Conservation (phyloP, 257 asterid genomes). For the Nicotiana benthamiana region DNA sequence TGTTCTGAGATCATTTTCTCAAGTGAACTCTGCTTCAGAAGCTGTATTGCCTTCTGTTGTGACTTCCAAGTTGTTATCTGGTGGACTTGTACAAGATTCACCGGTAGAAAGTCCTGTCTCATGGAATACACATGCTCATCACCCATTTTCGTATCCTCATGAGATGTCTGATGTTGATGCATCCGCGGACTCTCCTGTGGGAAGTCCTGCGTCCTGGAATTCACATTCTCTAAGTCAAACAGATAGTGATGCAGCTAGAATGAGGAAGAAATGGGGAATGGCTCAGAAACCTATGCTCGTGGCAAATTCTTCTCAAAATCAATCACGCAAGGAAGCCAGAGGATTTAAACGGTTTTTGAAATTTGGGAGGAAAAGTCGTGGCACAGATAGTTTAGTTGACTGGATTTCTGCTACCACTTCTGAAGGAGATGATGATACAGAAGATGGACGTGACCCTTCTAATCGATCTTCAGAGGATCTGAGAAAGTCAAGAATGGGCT, state of each 20-base stretch:
- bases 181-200: constrained; percentile 55
- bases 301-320: constrained; percentile 43
- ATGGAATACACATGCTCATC: constrained; percentile 34
- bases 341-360: constrained; percentile 81
- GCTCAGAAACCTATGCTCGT: constrained; percentile 60
- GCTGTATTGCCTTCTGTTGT: constrained; percentile 40
- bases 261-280: constrained; percentile 90
- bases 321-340: constrained; percentile 63
- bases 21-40: constrained; percentile 44
- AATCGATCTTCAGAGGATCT: constrained; percentile 69
- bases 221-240: constrained; percentile 57
- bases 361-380: constrained; percentile 78
- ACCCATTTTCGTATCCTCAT: constrained; percentile 58
- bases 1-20: constrained; percentile 34
- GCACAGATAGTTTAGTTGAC: constrained; percentile 65
- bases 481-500: constrained; percentile 85
- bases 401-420: constrained; percentile 97
- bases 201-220: constrained; percentile 84
- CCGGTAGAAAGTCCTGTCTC: constrained; percentile 44
- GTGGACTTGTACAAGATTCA: constrained; percentile 52
- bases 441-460: constrained; percentile 77
- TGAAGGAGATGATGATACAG: constrained; percentile 91
- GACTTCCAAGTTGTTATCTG: constrained; percentile 25
- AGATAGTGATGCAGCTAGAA: constrained; percentile 67
- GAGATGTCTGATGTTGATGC: constrained; percentile 81